Conservation (phyloP, 345 rosid genomes). For the Trapa incisa region DNA sequence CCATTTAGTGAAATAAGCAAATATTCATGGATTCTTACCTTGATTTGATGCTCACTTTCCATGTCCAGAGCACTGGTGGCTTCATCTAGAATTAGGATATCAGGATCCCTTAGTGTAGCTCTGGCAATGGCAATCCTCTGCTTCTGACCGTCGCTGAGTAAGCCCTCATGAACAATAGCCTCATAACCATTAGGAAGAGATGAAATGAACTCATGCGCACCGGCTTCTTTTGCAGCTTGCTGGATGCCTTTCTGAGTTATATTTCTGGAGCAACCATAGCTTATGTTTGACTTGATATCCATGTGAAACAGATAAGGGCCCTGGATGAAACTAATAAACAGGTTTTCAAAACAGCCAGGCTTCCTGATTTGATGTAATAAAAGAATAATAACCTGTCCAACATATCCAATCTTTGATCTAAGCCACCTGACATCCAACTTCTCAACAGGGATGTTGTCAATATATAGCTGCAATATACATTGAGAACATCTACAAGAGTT, state of each 20-base stretch:
- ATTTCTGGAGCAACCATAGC: slow-evolving; percentile 27
- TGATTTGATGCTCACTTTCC: slow-evolving; percentile 30
- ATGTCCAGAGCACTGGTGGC: slow-evolving; percentile 49
- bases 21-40: slow-evolving; percentile 11
- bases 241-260: slow-evolving; percentile 23
- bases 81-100: slow-evolving; percentile 44
- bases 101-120: slow-evolving; percentile 21
- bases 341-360: background rate
- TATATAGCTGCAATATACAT: slow-evolving; percentile 19
- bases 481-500: background rate
- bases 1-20: background rate
- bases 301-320: slow-evolving; percentile 33
- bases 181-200: slow-evolving; percentile 52
- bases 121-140: slow-evolving; percentile 43
- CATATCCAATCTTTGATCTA: slow-evolving; percentile 28
- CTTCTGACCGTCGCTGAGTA: slow-evolving; percentile 48
- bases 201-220: slow-evolving; percentile 51
- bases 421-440: slow-evolving; percentile 21
- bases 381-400: slow-evolving; percentile 24
- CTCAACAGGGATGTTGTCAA: slow-evolving; percentile 16
- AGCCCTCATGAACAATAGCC: slow-evolving; percentile 38
- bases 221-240: slow-evolving; percentile 39
- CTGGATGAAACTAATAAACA: slow-evolving; percentile 12
- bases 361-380: background rate
- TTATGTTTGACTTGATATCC: slow-evolving; percentile 37